phyloP scores from a whole-genome alignment of 176 grass and related monocot species.

The Aegilops longissima region DNA sequence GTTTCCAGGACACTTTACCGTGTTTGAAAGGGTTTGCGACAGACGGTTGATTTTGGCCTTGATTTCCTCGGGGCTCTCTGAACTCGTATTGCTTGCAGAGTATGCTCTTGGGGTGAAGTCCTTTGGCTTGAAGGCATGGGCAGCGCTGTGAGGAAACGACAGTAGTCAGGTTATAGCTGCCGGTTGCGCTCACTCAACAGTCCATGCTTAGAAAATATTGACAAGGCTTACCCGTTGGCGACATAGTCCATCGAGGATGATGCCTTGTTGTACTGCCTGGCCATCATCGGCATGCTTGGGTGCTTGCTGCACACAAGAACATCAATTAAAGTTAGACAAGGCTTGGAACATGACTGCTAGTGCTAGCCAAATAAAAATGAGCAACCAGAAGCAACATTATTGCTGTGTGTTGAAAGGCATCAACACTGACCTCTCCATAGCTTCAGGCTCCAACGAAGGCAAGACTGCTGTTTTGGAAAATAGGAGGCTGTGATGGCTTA shows the following conservation, averaged over 20 bases:
- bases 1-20: conserved; percentile 26
- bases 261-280: conserved; percentile 26
- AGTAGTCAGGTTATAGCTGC: neutral
- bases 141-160: no score
- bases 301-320: conserved; percentile 40
- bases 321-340: conserved; percentile 16
- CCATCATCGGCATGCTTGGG: conserved; percentile 27
- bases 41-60: conserved; percentile 59
- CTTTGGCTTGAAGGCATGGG: conserved; percentile 73
- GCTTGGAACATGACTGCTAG: neutral
- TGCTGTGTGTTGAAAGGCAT: neutral
- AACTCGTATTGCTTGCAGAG: neutral
- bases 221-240: conserved; percentile 33
- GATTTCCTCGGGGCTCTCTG: conserved; percentile 65
- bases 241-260: conserved; percentile 47
- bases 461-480: conserved; percentile 85
- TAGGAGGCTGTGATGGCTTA: conserved; percentile 92
- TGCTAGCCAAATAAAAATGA: neutral
- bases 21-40: conserved; percentile 50
- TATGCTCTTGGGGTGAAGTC: conserved; percentile 67
- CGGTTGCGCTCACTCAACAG: neutral
- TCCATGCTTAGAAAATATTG: neutral
- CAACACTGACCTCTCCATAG: conserved; percentile 44
- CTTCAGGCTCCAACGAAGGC: conserved; percentile 55
- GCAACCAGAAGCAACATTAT: neutral